Conservation (phyloP, 371 early-diverging fungal genomes). For the Rhizopus arrhizus region DNA sequence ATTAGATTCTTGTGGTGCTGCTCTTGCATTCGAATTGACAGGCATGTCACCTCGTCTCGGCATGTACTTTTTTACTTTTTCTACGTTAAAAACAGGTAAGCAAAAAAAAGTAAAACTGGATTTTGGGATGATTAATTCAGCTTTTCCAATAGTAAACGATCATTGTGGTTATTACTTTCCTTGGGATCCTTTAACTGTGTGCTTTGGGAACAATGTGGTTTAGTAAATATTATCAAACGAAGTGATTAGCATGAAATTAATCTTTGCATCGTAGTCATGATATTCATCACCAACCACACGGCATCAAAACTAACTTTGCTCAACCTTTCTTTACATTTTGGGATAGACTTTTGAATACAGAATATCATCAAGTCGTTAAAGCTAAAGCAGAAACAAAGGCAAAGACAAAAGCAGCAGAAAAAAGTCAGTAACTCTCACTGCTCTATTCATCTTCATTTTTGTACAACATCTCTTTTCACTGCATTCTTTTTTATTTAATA, state of each 20-base stretch:
- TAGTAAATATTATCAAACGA: slow-evolving; percentile 42
- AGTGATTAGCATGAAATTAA: no score
- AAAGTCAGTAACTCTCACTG: background rate
- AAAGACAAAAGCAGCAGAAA: background rate
- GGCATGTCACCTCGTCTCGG: slow-evolving; percentile 73
- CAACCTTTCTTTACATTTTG: slow-evolving; percentile 77
- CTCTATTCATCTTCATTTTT: background rate
- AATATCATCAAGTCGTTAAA: slow-evolving; percentile 34
- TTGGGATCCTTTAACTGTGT: slow-evolving; percentile 63
- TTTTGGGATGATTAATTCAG: no score
- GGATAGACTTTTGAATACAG: slow-evolving; percentile 66
- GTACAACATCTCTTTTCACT: background rate
- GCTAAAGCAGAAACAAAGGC: slow-evolving; percentile 23
- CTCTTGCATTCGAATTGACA: slow-evolving; percentile 61
- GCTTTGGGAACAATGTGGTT: slow-evolving; percentile 67
- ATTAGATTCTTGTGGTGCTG: slow-evolving; percentile 71
- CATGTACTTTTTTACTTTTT: slow-evolving; percentile 66
- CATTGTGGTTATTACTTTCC: slow-evolving; percentile 78
- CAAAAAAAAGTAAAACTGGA: no score
- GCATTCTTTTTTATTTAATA: background rate
- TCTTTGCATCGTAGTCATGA: slow-evolving; percentile 43
- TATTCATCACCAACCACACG: slow-evolving; percentile 62
- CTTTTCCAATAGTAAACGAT: slow-evolving; percentile 55
- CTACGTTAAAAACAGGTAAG: slow-evolving; percentile 70
- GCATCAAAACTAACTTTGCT: slow-evolving; percentile 61